Evolutionary conservation across 805 yeast genomes (phyloP).

Genomic region (Myxozyma sirexii): DNA sequence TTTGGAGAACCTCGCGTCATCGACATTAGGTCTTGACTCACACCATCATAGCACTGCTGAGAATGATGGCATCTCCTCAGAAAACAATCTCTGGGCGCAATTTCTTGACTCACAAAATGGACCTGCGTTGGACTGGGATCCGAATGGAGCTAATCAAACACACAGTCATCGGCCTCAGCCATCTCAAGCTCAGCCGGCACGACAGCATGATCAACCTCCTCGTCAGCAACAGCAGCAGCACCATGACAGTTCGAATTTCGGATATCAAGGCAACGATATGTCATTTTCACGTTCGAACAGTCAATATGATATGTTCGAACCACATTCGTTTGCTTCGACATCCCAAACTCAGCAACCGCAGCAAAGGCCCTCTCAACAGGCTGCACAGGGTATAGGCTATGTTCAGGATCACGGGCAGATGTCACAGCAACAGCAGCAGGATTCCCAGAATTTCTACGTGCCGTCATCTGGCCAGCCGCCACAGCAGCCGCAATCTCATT

Average conservation of each 20-base stretch:
- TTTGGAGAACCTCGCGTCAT: slow-evolving; percentile 5
- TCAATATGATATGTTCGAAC: slow-evolving; percentile 1
- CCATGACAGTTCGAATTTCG: neutral
- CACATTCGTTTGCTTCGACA: neutral
- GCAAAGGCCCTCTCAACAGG: neutral
- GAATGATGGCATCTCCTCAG: neutral
- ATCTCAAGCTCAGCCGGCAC: neutral
- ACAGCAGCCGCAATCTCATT: neutral
- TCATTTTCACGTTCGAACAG: slow-evolving; percentile 3
- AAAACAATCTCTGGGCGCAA: slow-evolving; percentile 20
- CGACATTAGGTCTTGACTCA: neutral
- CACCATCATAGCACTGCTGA: neutral
- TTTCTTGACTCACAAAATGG: slow-evolving; percentile 20
- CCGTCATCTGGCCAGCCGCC: neutral
- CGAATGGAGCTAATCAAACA: neutral
- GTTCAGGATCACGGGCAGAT: neutral
- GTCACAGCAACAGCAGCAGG: neutral
- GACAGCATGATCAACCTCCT: neutral
- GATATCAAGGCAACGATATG: slow-evolving; percentile 2
- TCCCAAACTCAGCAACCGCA: neutral
- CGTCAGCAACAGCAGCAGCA: slow-evolving; percentile 8
- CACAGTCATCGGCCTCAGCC: slow-evolving; percentile 1
- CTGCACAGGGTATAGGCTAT: neutral
- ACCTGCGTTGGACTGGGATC: slow-evolving; percentile 12
- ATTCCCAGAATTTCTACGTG: neutral